Evolutionary conservation across 2,329 filamentous ascomycete genomes (phyloP).

Genomic region (Cercospora brassicicola): DNA sequence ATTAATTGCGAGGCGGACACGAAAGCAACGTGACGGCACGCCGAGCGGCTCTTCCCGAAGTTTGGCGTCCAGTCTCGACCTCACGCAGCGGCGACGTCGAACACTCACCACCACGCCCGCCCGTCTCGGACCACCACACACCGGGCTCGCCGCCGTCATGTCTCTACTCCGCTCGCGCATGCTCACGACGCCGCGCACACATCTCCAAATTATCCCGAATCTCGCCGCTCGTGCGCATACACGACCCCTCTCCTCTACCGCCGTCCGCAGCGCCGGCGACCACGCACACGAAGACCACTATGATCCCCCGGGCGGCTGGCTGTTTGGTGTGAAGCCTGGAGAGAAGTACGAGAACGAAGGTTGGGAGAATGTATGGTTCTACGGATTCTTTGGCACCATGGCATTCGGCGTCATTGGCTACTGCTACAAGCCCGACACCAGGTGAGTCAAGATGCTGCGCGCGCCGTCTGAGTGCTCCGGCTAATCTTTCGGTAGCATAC

Average conservation of each 20-base stretch:
- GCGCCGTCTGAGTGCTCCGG: conserved; percentile 8
- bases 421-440: conserved; percentile 97
- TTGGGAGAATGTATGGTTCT: conserved; percentile 86
- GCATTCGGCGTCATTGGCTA: conserved; percentile 74
- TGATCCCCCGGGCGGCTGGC: conserved; percentile 86
- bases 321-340: conserved; percentile 90
- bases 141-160: conserved; percentile 23
- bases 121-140: neutral
- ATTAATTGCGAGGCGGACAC: conserved; percentile 4
- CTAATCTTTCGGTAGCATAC: conserved; percentile 67
- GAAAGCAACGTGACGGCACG: neutral
- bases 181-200: conserved; percentile 35
- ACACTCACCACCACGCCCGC: conserved; percentile 8
- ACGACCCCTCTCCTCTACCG: conserved; percentile 37
- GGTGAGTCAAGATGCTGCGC: conserved; percentile 60
- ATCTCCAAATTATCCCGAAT: conserved; percentile 37
- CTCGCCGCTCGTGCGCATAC: conserved; percentile 31
- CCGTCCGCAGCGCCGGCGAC: conserved; percentile 44
- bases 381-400: conserved; percentile 79
- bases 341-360: conserved; percentile 96
- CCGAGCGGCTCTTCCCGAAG: neutral
- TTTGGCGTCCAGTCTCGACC: neutral
- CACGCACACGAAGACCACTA: conserved; percentile 78
- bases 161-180: conserved; percentile 36
- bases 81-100: conserved; percentile 6